Base-by-base conservation (phyloP, 164 flowering plant species). In the Liriodendron chinense region DNA sequence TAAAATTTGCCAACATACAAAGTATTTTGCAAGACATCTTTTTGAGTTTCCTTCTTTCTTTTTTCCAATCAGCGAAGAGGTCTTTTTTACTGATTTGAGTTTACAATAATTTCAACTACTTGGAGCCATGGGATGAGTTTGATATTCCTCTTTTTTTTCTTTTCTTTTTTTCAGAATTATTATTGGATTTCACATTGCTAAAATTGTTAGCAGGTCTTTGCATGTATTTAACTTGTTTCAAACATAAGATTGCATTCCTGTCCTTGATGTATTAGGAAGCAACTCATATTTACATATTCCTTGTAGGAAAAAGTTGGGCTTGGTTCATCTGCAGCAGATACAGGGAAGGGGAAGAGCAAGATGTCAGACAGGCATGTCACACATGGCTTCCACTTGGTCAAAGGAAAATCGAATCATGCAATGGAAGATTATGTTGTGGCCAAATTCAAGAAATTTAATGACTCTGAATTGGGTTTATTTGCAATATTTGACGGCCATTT, bases 401-500 rank as follows among this genome's bases (percentile, higher is more conserved):
- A 92, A 78, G 99, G 99, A 50, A 89, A 89, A 82, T 78, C 97
- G 7, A 62, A 76, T 62, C 98, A 92, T 82, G 78, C 88, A 43
- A 94, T 94, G 97, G 99, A 94, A 82, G 99, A 94, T 77, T 96
- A 91, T 77, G 85, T 86, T 75, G 85, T 88, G 81, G 97, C 98
- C 7, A 77, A 96, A 75, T 94, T 90, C 77, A 92, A 85, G 85
- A 78, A 92, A 85, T 85, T 89, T 28, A 84, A 74, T 9, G 92
- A 88, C 49, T 81, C 88, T 26, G 98, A 92, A 81, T 88, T 96
- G 71, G 99, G 99, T 18, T 78, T 94, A 61, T 96, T 91, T 78
- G 98, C 98, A n/a, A 91, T 96, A 77, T 94, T 86, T 80, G 99
- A 96, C 83, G 99, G 99, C 57, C 99, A 94, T 84, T 75, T 90